phyloP scores from a whole-genome alignment of 2,329 filamentous ascomycete species.

The Exophiala aquamarina region DNA sequence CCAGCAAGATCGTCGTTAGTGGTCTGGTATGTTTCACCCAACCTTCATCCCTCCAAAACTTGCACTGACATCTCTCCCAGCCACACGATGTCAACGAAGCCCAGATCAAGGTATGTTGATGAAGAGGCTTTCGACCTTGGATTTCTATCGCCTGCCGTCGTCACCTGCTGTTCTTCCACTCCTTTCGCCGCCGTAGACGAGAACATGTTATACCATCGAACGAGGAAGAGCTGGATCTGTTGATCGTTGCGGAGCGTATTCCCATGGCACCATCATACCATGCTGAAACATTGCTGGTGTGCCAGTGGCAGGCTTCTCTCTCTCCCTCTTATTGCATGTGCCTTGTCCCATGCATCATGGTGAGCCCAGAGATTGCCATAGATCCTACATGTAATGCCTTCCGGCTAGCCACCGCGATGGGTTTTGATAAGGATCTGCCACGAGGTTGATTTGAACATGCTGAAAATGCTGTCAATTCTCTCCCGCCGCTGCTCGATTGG shows the following conservation, averaged over 20 bases:
- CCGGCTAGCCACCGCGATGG: conserved; percentile 25
- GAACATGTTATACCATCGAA: no score
- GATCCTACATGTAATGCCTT: conserved; percentile 13
- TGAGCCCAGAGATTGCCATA: conserved; percentile 6
- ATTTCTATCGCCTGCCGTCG: conserved; percentile 65
- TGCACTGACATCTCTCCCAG: conserved; percentile 58
- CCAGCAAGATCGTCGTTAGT: conserved; percentile 98
- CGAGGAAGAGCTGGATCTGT: conserved; percentile 13
- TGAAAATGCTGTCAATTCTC: conserved; percentile 19
- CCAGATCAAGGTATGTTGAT: conserved; percentile 99
- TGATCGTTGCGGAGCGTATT: conserved; percentile 16
- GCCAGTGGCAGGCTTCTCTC: conserved; percentile 15
- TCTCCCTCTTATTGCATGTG: background rate
- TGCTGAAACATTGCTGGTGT: conserved; percentile 22
- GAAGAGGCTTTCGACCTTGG: conserved; percentile 69
- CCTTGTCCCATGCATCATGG: no score
- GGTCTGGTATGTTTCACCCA: conserved; percentile 76
- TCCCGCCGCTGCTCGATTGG: conserved; percentile 12
- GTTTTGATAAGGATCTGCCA: conserved; percentile 20
- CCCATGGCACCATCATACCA: conserved; percentile 15
- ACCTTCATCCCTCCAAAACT: background rate
- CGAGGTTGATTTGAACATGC: conserved; percentile 16
- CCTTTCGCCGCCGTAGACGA: conserved; percentile 27
- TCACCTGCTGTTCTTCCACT: conserved; percentile 22
- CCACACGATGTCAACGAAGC: conserved; percentile 93